Base-by-base conservation (phyloP, 2,329 filamentous ascomycete species). In the Cercospora zeae-maydis region DNA sequence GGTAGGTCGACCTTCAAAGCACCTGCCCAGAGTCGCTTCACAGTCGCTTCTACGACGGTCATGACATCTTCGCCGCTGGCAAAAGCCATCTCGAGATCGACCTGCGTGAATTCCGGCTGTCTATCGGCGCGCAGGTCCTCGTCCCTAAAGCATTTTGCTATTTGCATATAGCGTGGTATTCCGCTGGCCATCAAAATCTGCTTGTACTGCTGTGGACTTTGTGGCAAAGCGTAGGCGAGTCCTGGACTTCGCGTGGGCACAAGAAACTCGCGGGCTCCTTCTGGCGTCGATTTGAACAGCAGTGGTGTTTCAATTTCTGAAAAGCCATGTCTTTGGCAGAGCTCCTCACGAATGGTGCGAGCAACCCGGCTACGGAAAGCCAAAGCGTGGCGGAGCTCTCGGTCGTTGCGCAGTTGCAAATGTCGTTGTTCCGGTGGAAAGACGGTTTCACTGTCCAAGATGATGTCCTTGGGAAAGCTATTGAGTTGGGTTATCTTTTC, bases 191-290 rank as follows among this genome's bases (percentile, higher is more conserved):
- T 98, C 45, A 99, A 83, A 1, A 97, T 91, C 78, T 99, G 95
- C 78, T 99, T 99, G 75, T 98, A 99, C 76, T 99, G 95, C 75
- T 99, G 95, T 0, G 95, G 95, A 68, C 93, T 98, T 75, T 99
- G 96, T 0, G 93, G 93, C 19, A 99, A 80, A 8, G 95, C 95
- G 76, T 98, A 99, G 3, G 91, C 92, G 64, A 87, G 80, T 0
- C 91, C 92, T 1, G 82, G 83, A 36, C 83, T 84, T 30, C 95
- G 83, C 0, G 93, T 96, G 0, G 95, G 95, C 4, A 99, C 93
- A 5, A 99, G 77, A 66, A 99, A 99, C 75, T 99, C 95, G 54
- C 93, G 84, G 1, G 95, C 96, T 0, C 95, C 95, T 78, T 99
- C 95, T 0, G 95, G 92, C 0, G 95, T 99, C 0, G 95, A 97